Evolutionary conservation across 2,329 filamentous ascomycete genomes (phyloP), one percentile per base, ranked within the genome.

Genomic region (Aspergillus niger): DNA sequence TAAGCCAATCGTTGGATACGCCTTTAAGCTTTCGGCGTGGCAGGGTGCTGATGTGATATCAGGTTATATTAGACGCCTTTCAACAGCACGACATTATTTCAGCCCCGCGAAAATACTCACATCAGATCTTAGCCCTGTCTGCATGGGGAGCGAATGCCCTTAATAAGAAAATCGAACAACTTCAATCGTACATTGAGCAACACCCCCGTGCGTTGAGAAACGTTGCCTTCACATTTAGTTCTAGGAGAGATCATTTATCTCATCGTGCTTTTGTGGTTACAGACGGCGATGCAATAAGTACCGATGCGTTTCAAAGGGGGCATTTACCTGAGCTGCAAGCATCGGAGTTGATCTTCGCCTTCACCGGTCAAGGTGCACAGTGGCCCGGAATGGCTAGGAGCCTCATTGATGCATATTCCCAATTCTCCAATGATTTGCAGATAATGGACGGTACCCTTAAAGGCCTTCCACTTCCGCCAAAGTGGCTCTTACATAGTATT

Each of bases 301-400:
- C n/a, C 28, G 47, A 30, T 17, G 4, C 8, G 5, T 32, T 50
- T 5, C 47, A 32, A 11, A 50, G 13, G 5, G n/a, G 26, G 2
- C n/a, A 32, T 11, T 8, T 49, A 51, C 50, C 30, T 2, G 47
- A 50, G 4, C 15, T 24, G 24, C 47, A 50, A n/a, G 10, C 8
- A 10, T 32, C 47, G n/a, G 47, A 50, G 26, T 11, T 50, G 15
- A 20, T 50, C 17, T 69, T 71, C 55, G 59, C 72, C 11, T 75
- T 73, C 58, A 75, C 72, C 4, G 73, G 73, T 5, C 72, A 75
- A 50, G 73, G 72, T n/a, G 72, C 73, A 11, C 69, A 74, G 26
- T 75, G 67, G 61, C 13, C 57, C 13, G 58, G 48, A 2, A 75
- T 75, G 72, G 73, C 67, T 1, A 48, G 38, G 11, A 60, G 47